Evolutionary conservation across 2,329 filamentous ascomycete species (phyloP).

Genomic region (Calonectria multiphialidica): DNA sequence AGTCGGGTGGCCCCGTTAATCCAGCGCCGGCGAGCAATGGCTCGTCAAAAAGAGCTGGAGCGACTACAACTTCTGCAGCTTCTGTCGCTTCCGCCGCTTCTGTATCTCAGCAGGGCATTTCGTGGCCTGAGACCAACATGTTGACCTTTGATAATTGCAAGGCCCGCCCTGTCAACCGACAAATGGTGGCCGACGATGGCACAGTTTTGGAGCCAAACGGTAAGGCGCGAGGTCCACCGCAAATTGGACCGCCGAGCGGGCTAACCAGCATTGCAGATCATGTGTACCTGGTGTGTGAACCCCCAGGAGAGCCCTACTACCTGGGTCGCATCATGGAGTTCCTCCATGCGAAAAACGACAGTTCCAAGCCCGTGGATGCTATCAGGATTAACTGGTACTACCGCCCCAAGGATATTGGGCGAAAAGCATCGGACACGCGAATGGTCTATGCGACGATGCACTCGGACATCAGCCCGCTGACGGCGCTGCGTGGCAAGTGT

Average conservation of each 20-base stretch:
- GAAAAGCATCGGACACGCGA: slow-evolving; percentile 90
- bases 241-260: slow-evolving; percentile 39
- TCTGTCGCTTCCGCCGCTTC: slow-evolving; percentile 32
- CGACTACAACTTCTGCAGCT: slow-evolving; percentile 43
- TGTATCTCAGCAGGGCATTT: slow-evolving; percentile 54
- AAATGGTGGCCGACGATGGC: slow-evolving; percentile 90
- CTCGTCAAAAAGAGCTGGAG: slow-evolving; percentile 36
- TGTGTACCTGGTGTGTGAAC: slow-evolving; percentile 97
- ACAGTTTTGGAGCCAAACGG: slow-evolving; percentile 87
- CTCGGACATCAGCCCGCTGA: slow-evolving; percentile 93
- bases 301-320: slow-evolving; percentile 97
- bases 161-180: slow-evolving; percentile 78
- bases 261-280: slow-evolving; percentile 67
- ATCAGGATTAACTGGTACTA: slow-evolving; percentile 99
- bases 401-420: slow-evolving; percentile 93
- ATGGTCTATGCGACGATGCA: slow-evolving; percentile 98
- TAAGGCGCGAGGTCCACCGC: slow-evolving; percentile 55
- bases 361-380: slow-evolving; percentile 81
- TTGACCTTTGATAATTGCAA: slow-evolving; percentile 84
- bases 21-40: slow-evolving; percentile 40
- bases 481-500: slow-evolving; percentile 93
- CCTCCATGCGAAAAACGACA: slow-evolving; percentile 83
- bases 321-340: slow-evolving; percentile 99
- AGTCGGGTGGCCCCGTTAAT: slow-evolving; percentile 39
- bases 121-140: slow-evolving; percentile 81